Base-by-base conservation (phyloP, 2,329 filamentous ascomycete species). In the Incumbomyces delicatus region DNA sequence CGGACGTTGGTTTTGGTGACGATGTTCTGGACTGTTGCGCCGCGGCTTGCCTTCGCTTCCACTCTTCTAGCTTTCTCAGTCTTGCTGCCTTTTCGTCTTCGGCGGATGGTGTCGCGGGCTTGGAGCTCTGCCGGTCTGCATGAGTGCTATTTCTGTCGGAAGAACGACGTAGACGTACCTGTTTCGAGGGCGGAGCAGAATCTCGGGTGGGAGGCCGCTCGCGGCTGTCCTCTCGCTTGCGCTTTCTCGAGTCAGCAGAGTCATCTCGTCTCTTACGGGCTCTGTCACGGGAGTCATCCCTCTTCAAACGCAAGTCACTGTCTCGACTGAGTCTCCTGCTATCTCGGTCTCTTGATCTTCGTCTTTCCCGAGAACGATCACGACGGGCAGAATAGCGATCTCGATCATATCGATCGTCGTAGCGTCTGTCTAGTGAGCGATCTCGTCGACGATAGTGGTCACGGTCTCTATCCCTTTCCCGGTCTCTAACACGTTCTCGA, bases 1-100 rank as follows among this genome's bases (percentile, higher is more conserved):
- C 63, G 2, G 69, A 61, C 12, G 46, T 31, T n/a, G 46, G 30
- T 30, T 69, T 62, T 13, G 67, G 65, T 6, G 44, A 40, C 2
- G 31, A 32, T 18, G 77, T 31, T 37, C 31, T 72, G 22, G 76
- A 75, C 30, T 70, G 66, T 14, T 74, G 70, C 48, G 75, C 71
- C 41, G 72, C 85, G 5, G 74, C 73, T 61, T 87, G 83, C 66
- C 89, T 90, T 66, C 87, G 85, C 68, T 95, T 95, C 89, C 88
- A 95, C 48, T 86, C 85, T 63, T 90, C 86, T 22, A 94, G 68
- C 61, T 87, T 89, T 22, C 86, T 86, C 36, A 88, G 73, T 52
- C 85, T 75, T 63, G 90, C 85, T 41, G 83, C 84, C 63, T 89
- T 87, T 61, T 85, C 87, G 41, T 87, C 81, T 51, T 79, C 77